Evolutionary conservation across 305 asterid species (phyloP).

Genomic region (Solanum hybrid): DNA sequence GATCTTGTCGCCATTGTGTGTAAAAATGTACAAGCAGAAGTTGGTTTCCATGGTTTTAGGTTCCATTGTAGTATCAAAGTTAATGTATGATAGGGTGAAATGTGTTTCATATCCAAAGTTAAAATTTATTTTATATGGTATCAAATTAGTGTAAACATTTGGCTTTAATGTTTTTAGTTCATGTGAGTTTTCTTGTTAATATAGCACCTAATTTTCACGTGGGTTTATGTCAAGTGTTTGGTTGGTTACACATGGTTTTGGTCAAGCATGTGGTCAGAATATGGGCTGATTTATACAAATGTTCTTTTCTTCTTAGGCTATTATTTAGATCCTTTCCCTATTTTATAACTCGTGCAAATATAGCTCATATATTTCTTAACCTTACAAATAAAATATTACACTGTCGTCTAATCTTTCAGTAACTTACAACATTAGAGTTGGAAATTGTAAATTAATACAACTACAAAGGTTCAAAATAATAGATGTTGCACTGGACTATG

Average conservation of each 20-base stretch:
- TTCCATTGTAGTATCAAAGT: neutral
- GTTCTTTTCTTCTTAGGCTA: neutral
- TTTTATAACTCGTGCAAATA: neutral
- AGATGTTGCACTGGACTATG: neutral
- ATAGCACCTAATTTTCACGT: neutral
- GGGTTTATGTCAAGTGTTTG: neutral
- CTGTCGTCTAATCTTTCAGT: neutral
- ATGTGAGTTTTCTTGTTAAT: neutral
- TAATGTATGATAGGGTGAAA: neutral
- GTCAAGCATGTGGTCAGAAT: neutral
- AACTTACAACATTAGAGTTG: neutral
- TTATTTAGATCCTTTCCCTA: neutral
- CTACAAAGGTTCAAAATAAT: neutral
- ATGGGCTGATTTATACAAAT: neutral
- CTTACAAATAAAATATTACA: neutral
- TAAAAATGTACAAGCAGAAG: neutral
- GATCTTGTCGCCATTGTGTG: neutral
- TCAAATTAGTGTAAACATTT: neutral
- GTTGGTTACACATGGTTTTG: neutral
- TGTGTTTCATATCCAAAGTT: neutral
- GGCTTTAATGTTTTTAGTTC: neutral
- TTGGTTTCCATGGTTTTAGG: neutral
- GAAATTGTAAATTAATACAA: neutral
- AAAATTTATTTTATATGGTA: neutral
- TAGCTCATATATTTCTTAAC: neutral